Evolutionary conservation across 2,329 filamentous ascomycete species (phyloP), one percentile per base, ranked within the genome.

Genomic region (Lomentospora prolificans): DNA sequence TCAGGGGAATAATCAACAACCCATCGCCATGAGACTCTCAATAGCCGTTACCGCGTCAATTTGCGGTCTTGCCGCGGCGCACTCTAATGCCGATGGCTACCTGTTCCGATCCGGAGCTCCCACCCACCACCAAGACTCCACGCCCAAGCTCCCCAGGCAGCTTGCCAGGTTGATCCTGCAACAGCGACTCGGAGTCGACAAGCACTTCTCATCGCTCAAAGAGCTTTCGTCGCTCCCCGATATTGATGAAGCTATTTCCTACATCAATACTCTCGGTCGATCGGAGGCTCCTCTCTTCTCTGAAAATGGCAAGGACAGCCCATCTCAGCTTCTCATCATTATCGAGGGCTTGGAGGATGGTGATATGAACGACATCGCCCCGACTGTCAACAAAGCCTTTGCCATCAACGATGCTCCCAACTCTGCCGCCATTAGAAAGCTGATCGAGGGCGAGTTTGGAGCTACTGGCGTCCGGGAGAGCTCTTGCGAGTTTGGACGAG

Each of bases 211-310:
- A 60, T 73, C 72, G 61, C 71, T 72, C 63, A 74, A 69, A 65
- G 76, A 74, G 62, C 70, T 75, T 53, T 74, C 70, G 36, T 65
- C 69, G 27, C 67, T 66, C 31, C 60, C 72, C 58, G 65, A 72
- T 50, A 53, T 63, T 24, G 71, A 76, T 57, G 74, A 80, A 44
- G 76, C 79, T 7, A 68, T 88, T 39, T 70, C 73, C 51, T 70
- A 80, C 61, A 72, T 90, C 63, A 81, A 82, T 63, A 70, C 71
- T 52, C 87, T 82, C 66, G 84, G 82, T 59, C 80, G 77, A 59
- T 64, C 70, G 28, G 68, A 76, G 5, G 61, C 70, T 55, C 66
- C 73, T 19, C 69, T 88, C 31, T 83, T 88, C 61, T 57, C 65
- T 3, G 64, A 68, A 44, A 59, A 60, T 9, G 60, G 64, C 17